Base-by-base conservation (phyloP, 371 early-diverging fungal species). In the Paraphysoderma sedebokerense region DNA sequence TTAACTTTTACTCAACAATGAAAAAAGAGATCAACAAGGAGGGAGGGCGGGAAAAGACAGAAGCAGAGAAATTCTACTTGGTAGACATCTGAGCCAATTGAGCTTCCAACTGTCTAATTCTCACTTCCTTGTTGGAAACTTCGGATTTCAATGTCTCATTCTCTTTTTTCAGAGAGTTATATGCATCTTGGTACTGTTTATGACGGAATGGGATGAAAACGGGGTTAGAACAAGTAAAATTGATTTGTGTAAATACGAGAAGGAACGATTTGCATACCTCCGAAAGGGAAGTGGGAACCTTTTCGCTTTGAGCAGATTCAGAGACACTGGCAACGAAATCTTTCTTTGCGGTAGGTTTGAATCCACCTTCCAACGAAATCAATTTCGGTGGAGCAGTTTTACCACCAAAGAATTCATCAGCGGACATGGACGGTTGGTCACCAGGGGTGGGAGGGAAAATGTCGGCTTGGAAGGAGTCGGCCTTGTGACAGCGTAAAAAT, bases 391-490 rank as follows among this genome's bases (percentile, higher is more conserved):
- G 42, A 5, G 81, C 77, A 36, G 76, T 68, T 57, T 90, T 79
- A 29, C 95, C 95, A 12, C 57, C 65, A 57, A 96, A 90, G 70
- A 76, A 98, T 53, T 87, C 87, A 46, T 82, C 87, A 4, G 88
- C 83, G 23, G 89, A 73, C 49, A 95, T 58, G 3, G 95, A 68
- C 6, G 98, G 77, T 44, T 82, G 77, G 40, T 83, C 86, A 27
- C 88, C 74, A 27, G 70, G 50, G 20, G 85, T 78, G 30, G 83
- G 83, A 38, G 98, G 97, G 75, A 78, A 98, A 31, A 98, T 67
- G 55, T 97, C 98, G 24, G 80, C 56, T 63, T 93, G 95, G 84
- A 97, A 97, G n/a, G 83, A 72, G 61, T 96, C 96, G 31, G 89
- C 73, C 86, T 91, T 66, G 19, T 19, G 5, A 36, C 17, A 47